Evolutionary conservation across 257 asterid species (phyloP).

Genomic region (Nicotiana tomentosiformis): DNA sequence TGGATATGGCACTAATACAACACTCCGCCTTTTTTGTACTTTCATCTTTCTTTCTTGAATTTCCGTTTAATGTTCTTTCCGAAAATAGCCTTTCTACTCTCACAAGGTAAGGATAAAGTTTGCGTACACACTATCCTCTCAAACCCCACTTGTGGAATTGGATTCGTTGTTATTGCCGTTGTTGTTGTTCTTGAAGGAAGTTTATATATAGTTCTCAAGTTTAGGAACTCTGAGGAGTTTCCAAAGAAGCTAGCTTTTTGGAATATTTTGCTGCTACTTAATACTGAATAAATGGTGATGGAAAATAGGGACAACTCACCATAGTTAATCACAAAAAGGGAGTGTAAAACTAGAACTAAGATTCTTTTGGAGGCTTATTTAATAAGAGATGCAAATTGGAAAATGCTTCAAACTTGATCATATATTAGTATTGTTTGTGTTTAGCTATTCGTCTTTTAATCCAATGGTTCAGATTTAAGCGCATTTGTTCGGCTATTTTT

Average conservation of each 20-base stretch:
- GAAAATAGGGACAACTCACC: background rate
- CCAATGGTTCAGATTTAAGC: background rate
- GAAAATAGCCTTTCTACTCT: no score
- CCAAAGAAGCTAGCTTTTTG: no score
- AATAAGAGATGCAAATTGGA: background rate
- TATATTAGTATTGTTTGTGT: background rate
- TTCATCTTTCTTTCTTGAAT: background rate
- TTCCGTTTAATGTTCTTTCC: no score
- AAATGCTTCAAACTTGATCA: background rate
- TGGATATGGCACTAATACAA: constrained; percentile 28
- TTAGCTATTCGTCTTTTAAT: background rate
- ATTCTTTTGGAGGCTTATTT: background rate
- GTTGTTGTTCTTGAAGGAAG: background rate
- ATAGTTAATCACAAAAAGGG: background rate
- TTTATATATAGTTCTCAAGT: background rate
- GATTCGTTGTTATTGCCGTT: no score
- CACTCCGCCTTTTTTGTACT: background rate
- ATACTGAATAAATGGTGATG: background rate
- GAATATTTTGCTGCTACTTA: background rate
- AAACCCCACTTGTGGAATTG: no score
- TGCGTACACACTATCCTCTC: no score
- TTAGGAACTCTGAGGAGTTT: background rate
- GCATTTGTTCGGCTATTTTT: background rate
- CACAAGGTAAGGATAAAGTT: no score
- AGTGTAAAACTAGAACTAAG: background rate